Evolutionary conservation across 73 alveolate species (phyloP).

Genomic region (Breviolum minutum): DNA sequence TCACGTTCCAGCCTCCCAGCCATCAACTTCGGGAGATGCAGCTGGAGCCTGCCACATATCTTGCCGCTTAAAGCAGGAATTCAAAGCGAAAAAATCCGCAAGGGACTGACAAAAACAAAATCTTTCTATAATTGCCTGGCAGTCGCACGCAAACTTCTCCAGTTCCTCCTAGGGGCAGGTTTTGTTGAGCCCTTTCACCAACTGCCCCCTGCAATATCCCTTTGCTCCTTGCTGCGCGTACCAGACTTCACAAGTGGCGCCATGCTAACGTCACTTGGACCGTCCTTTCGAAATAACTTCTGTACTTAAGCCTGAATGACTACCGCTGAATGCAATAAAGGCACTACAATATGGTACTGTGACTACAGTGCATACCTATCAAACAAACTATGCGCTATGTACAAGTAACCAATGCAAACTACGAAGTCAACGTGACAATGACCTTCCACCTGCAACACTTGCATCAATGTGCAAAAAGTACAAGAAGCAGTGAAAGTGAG

Average conservation of each 20-base stretch:
- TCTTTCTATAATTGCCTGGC: constrained; percentile 1
- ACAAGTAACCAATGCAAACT: too few relatives aligned
- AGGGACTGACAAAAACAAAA: too few relatives aligned
- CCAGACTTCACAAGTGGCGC: neutral
- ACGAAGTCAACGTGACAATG: too few relatives aligned
- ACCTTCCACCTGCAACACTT: too few relatives aligned
- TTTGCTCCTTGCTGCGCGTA: constrained; percentile 13
- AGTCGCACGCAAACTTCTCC: neutral
- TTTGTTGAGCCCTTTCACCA: neutral
- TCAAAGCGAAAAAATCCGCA: neutral
- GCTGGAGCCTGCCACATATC: neutral
- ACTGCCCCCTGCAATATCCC: neutral
- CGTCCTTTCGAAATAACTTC: too few relatives aligned
- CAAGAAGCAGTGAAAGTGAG: too few relatives aligned
- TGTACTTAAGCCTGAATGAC: too few relatives aligned
- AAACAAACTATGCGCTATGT: too few relatives aligned
- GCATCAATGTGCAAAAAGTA: too few relatives aligned
- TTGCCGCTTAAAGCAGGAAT: neutral
- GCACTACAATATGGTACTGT: too few relatives aligned
- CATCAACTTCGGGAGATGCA: constrained; percentile 40
- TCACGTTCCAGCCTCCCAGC: constrained; percentile 46
- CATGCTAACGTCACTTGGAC: neutral
- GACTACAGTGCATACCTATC: neutral
- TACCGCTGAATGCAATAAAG: neutral
- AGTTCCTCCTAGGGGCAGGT: neutral